Evolutionary conservation across 2,329 filamentous ascomycete genomes (phyloP), one percentile per base, ranked within the genome.

Genomic region (Penicillium sp.): DNA sequence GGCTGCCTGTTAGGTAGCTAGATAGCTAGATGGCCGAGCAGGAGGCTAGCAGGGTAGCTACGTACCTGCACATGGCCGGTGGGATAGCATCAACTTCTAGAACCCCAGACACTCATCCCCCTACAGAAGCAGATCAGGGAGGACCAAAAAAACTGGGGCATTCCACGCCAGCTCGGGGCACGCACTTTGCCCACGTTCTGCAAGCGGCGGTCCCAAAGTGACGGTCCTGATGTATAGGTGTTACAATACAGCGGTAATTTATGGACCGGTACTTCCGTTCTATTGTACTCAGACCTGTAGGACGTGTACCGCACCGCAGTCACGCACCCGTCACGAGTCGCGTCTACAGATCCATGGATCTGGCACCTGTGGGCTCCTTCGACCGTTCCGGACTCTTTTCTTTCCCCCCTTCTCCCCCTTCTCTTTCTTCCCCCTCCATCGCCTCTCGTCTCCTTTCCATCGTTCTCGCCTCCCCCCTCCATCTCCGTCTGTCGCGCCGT

Each of bases 281-380:
- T 4, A 13, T 20, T 11, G 35, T 20, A 13, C 33, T 13, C 22
- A 20, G 28, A 14, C 11, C 14, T 43, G 42, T 42, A 10, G 41
- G 10, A 2, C 4, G 11, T 13, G 28, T 30, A 30, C 28, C 28
- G 11, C 1, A 3, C 11, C 4, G 3, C 18, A 22, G 35, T 58
- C 55, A 33, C 53, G 38, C 45, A 51, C 48, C 28, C 11, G 56
- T 62, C 36, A 39, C 44, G 40, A 57, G 58, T 60, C 60, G 60
- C 60, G 60, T 63, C 60, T 58, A 55, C 58, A 61, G 59, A 63
- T 60, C 60, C 60, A 63, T 63, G 60, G 60, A 61, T 63, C 60
- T 63, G 58, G 60, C 60, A 61, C 56, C 49, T 53, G 60, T 58
- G 54, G 54, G 51, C 55, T 55, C 57, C 58, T 30, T 44, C 60